A percentile compares a stretch with the other conserved stretches of the same genome.
phyloP scores from a whole-genome alignment of 1,284 basidiomycete species.

The Ustilago cynodontis region DNA sequence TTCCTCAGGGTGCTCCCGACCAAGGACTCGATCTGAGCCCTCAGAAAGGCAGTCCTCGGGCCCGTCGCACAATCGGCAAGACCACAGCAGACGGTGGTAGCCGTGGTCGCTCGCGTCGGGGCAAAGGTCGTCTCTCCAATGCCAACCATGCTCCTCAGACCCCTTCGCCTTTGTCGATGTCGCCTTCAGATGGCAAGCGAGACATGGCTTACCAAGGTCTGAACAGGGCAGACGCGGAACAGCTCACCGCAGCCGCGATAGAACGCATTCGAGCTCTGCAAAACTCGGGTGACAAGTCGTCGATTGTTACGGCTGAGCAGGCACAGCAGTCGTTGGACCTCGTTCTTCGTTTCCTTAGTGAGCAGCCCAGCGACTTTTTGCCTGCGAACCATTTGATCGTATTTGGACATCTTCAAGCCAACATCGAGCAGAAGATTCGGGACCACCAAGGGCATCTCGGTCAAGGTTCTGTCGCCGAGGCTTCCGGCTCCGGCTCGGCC shows the following conservation, averaged over 20 bases:
- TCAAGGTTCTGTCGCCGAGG: conserved; percentile 5
- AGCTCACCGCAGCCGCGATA: conserved; percentile 23
- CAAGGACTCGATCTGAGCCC: conserved; percentile 8
- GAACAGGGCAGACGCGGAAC: conserved; percentile 18
- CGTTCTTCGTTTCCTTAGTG: conserved; percentile 42
- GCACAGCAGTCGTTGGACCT: conserved; percentile 41
- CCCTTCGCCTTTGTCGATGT: conserved; percentile 39
- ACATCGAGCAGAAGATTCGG: conserved; percentile 48
- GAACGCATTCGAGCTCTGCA: conserved; percentile 25
- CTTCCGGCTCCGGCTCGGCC: not conserved
- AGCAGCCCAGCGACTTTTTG: conserved; percentile 47
- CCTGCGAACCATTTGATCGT: conserved; percentile 38
- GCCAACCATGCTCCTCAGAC: conserved; percentile 42
- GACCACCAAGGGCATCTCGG: not conserved
- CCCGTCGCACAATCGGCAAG: conserved; percentile 13
- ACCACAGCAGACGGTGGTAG: conserved; percentile 10
- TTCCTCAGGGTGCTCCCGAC: not conserved
- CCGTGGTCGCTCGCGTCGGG: conserved; percentile 31
- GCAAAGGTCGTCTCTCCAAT: conserved; percentile 31
- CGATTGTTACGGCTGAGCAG: conserved; percentile 38
- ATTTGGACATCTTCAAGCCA: conserved; percentile 44
- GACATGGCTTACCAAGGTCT: not conserved
- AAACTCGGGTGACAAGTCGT: conserved; percentile 18
- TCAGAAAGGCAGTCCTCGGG: conserved; percentile 16
- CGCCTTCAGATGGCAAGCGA: conserved; percentile 25